phyloP scores from a whole-genome alignment of 2,329 filamentous ascomycete species.

The Pseudocercospora fuligena region DNA sequence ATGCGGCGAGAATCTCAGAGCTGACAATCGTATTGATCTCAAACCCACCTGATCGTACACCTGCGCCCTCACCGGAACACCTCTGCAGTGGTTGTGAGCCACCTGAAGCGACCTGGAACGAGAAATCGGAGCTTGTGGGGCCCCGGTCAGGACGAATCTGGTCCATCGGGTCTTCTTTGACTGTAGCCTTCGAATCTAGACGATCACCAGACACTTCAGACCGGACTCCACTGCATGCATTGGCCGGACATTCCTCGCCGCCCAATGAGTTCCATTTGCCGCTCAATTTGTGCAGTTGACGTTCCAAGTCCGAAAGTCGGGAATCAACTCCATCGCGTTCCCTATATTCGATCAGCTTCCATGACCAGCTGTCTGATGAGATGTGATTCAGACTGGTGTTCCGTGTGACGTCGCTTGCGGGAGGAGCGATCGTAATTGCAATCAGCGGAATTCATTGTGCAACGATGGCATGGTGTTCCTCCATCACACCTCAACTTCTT shows the following conservation, averaged over 20 bases:
- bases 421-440: constrained; percentile 4
- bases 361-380: neutral
- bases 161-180: neutral
- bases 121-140: constrained; percentile 5
- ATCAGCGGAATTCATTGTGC: neutral
- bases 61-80: neutral
- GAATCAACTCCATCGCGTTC: constrained; percentile 5
- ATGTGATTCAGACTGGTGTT: neutral
- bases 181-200: neutral
- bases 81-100: constrained; percentile 1
- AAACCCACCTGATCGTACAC: neutral
- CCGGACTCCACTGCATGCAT: constrained; percentile 2
- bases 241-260: neutral
- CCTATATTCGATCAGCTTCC: constrained; percentile 4
- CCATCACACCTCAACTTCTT: constrained; percentile 5
- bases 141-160: constrained; percentile 1
- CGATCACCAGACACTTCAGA: neutral
- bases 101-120: constrained; percentile 3
- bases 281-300: constrained; percentile 6
- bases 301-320: constrained; percentile 2
- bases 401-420: constrained; percentile 5
- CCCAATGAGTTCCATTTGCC: neutral
- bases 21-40: constrained; percentile 3
- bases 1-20: constrained; percentile 2
- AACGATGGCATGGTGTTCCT: neutral